Conservation (phyloP, 202 grass and related monocot species). For the Eragrostis tef region DNA sequence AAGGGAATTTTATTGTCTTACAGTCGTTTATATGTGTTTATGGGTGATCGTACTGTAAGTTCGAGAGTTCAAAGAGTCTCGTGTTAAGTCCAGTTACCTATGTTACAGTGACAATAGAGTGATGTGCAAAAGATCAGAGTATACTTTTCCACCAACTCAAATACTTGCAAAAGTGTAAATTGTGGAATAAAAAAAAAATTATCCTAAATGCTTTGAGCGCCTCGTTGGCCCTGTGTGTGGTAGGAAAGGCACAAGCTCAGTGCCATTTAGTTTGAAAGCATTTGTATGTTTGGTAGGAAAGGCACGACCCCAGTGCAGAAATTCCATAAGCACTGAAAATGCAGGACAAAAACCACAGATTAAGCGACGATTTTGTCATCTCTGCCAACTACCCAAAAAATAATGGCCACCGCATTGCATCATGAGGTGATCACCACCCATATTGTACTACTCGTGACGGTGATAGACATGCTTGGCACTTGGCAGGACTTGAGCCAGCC, state of each 20-base stretch:
- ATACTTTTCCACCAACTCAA: neutral
- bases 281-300: conserved; percentile 6
- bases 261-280: neutral
- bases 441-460: conserved; percentile 2
- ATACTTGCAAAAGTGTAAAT: neutral
- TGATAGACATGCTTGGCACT: conserved; percentile 21
- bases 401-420: conserved; percentile 23
- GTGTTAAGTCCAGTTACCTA: neutral
- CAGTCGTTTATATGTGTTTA: too few species aligned
- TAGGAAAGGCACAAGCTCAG: too few species aligned
- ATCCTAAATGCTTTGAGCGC: neutral
- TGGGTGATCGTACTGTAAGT: too few species aligned
- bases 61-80: too few species aligned
- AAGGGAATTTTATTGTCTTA: too few species aligned
- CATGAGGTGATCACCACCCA: conserved; percentile 34
- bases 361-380: conserved; percentile 10
- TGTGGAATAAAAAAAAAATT: neutral
- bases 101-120: neutral
- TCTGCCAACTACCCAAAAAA: conserved; percentile 20
- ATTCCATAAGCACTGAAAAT: conserved; percentile 14
- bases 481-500: conserved; percentile 20
- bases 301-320: neutral
- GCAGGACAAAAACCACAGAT: conserved; percentile 6
- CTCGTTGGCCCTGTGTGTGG: neutral
- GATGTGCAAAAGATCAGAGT: neutral